A percentile compares a stretch with the other conserved stretches of the same genome.
These are phyloP conservation scores for Mycosphaerelloides madeirae DNA, from an alignment of 2,329 filamentous ascomycete species.

Conservation along the genomic window DNA sequence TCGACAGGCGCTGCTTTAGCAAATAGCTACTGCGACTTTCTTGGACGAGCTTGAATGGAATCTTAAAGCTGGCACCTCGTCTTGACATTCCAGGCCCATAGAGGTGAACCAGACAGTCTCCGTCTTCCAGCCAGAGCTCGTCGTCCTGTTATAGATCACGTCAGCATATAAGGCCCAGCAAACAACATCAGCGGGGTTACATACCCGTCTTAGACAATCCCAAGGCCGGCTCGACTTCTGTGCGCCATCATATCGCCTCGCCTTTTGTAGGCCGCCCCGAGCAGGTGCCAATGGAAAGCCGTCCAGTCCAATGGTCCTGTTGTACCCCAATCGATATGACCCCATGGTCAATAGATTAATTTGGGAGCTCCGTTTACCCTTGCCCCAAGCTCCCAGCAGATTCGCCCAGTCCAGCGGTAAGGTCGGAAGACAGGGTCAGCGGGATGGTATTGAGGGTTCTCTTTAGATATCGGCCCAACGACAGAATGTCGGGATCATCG, in stretches of 20 bases:
- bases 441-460: neutral
- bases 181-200: neutral
- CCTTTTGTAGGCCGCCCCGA: neutral
- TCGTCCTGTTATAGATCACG: slow-evolving; percentile 53
- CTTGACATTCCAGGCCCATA: slow-evolving; percentile 61
- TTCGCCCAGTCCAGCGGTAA: neutral
- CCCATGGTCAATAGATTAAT: neutral
- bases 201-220: slow-evolving; percentile 15
- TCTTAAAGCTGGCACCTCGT: slow-evolving; percentile 62
- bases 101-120: slow-evolving; percentile 66
- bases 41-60: slow-evolving; percentile 57
- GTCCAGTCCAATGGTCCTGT: neutral
- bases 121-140: slow-evolving; percentile 64
- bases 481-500: no score
- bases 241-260: slow-evolving; percentile 15
- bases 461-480: no score
- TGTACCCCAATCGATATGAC: neutral
- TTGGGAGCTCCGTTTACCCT: neutral
- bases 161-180: neutral
- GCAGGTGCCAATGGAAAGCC: neutral
- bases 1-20: slow-evolving; percentile 45
- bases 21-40: slow-evolving; percentile 57
- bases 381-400: neutral
- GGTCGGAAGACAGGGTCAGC: neutral
- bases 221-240: slow-evolving; percentile 13